A percentile compares a stretch with the other conserved stretches of the same genome.
Conservation (phyloP, 306 rosid genomes). For the Sechiopsis laciniata region DNA sequence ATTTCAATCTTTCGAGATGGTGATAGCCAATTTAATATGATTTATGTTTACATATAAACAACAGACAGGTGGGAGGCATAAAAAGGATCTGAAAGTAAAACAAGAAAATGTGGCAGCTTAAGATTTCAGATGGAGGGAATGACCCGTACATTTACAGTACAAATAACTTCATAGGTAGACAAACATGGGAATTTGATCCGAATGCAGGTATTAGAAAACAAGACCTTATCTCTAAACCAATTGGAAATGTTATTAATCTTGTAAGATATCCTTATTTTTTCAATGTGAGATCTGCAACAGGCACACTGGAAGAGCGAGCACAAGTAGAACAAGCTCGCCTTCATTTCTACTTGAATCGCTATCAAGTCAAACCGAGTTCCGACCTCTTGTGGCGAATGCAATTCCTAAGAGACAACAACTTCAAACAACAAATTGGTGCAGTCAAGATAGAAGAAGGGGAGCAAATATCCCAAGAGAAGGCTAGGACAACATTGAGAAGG, state of each 20-base stretch:
- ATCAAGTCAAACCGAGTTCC: slow-evolving; percentile 32
- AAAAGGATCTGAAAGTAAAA: background rate
- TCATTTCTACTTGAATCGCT: slow-evolving; percentile 38
- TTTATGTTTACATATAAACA: background rate
- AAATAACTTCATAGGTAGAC: slow-evolving; percentile 44
- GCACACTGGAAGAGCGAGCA: slow-evolving; percentile 29
- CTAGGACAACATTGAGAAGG: slow-evolving; percentile 33
- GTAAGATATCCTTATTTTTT: too few species aligned
- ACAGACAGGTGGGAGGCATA: background rate
- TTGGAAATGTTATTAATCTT: too few species aligned
- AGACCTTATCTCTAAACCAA: too few species aligned
- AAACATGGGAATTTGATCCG: slow-evolving; percentile 47
- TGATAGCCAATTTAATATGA: background rate
- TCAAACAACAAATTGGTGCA: slow-evolving; percentile 42
- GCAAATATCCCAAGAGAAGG: slow-evolving; percentile 39
- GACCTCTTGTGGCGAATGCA: slow-evolving; percentile 56
- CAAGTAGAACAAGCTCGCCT: slow-evolving; percentile 45
- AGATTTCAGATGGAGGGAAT: slow-evolving; percentile 42
- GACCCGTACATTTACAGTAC: slow-evolving; percentile 42
- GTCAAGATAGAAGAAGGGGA: slow-evolving; percentile 50
- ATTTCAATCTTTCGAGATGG: background rate
- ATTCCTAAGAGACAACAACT: slow-evolving; percentile 48
- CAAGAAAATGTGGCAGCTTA: slow-evolving; percentile 43
- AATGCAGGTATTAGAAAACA: slow-evolving; percentile 14
- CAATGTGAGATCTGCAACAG: background rate